These are phyloP conservation scores for Lyophyllum semitale DNA, from an alignment of 768 basidiomycete species.

Conservation along the genomic window DNA sequence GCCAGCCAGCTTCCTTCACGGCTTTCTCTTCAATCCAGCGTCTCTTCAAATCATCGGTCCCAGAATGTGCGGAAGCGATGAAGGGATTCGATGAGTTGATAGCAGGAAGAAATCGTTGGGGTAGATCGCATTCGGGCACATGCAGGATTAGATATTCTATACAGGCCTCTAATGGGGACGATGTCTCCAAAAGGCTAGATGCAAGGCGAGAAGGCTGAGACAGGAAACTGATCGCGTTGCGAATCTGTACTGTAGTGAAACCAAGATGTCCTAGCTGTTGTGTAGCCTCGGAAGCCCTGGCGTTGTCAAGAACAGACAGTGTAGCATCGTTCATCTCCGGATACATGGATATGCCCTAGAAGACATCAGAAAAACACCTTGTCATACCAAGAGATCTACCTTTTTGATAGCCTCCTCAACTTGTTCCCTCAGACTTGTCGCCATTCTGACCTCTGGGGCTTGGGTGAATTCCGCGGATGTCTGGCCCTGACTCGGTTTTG, in stretches of 20 bases:
- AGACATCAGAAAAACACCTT: background rate
- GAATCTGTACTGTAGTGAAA: conserved; percentile 59
- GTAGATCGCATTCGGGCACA: conserved; percentile 86
- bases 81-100: conserved; percentile 72
- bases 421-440: conserved; percentile 66
- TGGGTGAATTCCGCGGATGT: conserved; percentile 42
- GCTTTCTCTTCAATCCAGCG: conserved; percentile 84
- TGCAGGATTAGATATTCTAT: conserved; percentile 85
- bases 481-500: conserved; percentile 18
- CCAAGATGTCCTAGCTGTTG: conserved; percentile 64
- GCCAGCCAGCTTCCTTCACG: conserved; percentile 84
- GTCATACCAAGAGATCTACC: conserved; percentile 37
- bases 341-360: conserved; percentile 53
- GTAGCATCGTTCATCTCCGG: conserved; percentile 44
- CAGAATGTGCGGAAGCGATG: conserved; percentile 64
- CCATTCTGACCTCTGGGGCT: conserved; percentile 84
- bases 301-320: conserved; percentile 38
- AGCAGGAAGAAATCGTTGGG: conserved; percentile 64
- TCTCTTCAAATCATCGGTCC: conserved; percentile 61
- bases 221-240: conserved; percentile 56
- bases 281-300: conserved; percentile 43
- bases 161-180: conserved; percentile 72
- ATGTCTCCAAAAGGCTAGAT: conserved; percentile 57
- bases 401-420: conserved; percentile 83
- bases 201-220: conserved; percentile 58